A percentile compares a stretch with the other conserved stretches of the same genome.
Conservation (phyloP, 2,329 filamentous ascomycete genomes). For the Leptosphaerulina australis region DNA sequence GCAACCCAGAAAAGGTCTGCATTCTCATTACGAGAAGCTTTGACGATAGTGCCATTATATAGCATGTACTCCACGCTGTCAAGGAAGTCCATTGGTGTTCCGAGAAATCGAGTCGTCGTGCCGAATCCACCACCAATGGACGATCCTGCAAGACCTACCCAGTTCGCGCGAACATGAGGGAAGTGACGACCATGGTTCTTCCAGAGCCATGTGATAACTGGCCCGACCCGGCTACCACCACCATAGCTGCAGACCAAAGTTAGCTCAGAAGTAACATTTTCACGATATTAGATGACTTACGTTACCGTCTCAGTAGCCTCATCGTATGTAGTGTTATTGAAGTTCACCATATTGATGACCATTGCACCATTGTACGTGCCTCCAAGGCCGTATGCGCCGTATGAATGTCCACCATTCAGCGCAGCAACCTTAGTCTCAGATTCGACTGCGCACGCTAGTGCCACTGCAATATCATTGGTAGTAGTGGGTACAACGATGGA, state of each 20-base stretch:
- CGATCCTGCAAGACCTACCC: constrained; percentile 23
- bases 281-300: not conserved
- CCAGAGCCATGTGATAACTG: constrained; percentile 23
- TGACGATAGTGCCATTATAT: constrained; percentile 26
- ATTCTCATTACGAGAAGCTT: constrained; percentile 25
- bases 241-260: constrained; percentile 15
- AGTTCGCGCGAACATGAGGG: constrained; percentile 24
- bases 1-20: constrained; percentile 34
- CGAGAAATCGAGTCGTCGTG: constrained; percentile 24
- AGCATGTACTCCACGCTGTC: constrained; percentile 24
- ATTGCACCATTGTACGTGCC: constrained; percentile 18
- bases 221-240: constrained; percentile 24
- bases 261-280: not conserved
- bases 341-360: constrained; percentile 23
- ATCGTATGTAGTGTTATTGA: constrained; percentile 18
- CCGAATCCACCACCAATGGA: constrained; percentile 26
- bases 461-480: constrained; percentile 17
- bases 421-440: constrained; percentile 20
- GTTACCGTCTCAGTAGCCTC: constrained; percentile 16
- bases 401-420: constrained; percentile 24
- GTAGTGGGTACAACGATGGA: constrained; percentile 16
- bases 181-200: constrained; percentile 27
- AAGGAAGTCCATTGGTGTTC: constrained; percentile 23
- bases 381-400: constrained; percentile 24
- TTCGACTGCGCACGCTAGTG: constrained; percentile 21